These are phyloP conservation scores for Nakaseomyces uthaithaninus DNA, from an alignment of 1,139 yeast genomes.

Conservation along the genomic window DNA sequence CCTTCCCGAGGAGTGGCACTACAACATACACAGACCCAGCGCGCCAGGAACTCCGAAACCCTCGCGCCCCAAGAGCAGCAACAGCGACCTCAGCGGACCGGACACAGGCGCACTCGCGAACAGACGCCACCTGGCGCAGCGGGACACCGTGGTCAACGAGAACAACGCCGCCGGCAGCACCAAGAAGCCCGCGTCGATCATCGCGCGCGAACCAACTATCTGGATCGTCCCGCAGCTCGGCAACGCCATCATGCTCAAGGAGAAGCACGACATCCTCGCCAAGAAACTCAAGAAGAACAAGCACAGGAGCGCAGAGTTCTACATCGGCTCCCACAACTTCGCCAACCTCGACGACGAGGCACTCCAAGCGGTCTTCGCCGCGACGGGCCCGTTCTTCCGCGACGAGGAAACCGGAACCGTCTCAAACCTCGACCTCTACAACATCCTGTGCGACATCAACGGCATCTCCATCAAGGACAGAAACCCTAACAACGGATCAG, in stretches of 20 bases:
- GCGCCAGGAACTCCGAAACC: too few species aligned
- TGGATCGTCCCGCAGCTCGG: conserved; percentile 84
- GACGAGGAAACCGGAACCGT: conserved; percentile 48
- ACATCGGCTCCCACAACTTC: conserved; percentile 77
- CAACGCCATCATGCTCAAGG: conserved; percentile 59
- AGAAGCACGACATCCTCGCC: conserved; percentile 5
- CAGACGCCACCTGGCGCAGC: neutral
- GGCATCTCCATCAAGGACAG: conserved; percentile 32
- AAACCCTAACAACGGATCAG: conserved; percentile 8
- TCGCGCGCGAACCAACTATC: conserved; percentile 60
- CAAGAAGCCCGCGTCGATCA: neutral
- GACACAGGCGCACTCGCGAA: neutral
- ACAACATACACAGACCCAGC: conserved; percentile 41
- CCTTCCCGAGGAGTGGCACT: conserved; percentile 56
- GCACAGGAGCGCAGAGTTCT: conserved; percentile 3
- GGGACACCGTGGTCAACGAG: conserved; percentile 1
- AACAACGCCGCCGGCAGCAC: neutral
- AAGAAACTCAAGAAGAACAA: conserved; percentile 43
- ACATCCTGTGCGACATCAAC: conserved; percentile 62
- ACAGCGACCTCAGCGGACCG: conserved; percentile 9
- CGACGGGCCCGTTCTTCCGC: conserved; percentile 72
- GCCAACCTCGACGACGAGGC: conserved; percentile 56
- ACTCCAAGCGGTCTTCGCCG: conserved; percentile 79
- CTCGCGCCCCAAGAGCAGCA: conserved; percentile 33
- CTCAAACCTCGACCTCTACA: conserved; percentile 63